phyloP scores from a whole-genome alignment of 2,329 filamentous ascomycete genomes.

The Tolypocladium inflatum region DNA sequence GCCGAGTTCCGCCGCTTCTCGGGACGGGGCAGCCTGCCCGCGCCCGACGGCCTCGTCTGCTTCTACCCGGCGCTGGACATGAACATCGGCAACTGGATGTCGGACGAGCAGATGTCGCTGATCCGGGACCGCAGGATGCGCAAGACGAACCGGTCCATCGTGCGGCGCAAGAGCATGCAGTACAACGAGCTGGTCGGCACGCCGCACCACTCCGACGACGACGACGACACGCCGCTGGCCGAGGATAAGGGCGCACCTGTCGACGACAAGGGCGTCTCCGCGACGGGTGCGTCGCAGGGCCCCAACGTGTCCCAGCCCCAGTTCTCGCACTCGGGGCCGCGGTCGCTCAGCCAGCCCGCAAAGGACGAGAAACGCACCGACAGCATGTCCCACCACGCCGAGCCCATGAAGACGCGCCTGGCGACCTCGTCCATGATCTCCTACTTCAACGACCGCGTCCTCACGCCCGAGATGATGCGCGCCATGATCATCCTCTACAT shows the following conservation, averaged over 20 bases:
- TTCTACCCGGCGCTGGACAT: slow-evolving; percentile 89
- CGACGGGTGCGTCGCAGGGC: slow-evolving; percentile 11
- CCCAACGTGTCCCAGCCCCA: slow-evolving; percentile 31
- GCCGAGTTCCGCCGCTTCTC: slow-evolving; percentile 21
- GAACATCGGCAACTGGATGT: slow-evolving; percentile 99
- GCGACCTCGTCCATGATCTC: slow-evolving; percentile 97
- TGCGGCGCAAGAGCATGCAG: slow-evolving; percentile 79
- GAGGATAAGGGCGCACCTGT: too few relatives aligned
- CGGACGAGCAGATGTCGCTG: slow-evolving; percentile 90
- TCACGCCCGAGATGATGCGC: slow-evolving; percentile 97
- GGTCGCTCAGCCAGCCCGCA: slow-evolving; percentile 12
- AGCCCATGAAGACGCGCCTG: slow-evolving; percentile 69
- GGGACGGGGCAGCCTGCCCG: slow-evolving; percentile 47
- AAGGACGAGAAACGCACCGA: slow-evolving; percentile 8
- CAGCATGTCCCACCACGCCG: slow-evolving; percentile 39
- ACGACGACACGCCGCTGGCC: slow-evolving; percentile 38
- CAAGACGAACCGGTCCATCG: slow-evolving; percentile 67
- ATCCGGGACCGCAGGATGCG: slow-evolving; percentile 76
- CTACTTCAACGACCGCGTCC: slow-evolving; percentile 90
- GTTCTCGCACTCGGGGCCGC: slow-evolving; percentile 38
- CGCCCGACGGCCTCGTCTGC: slow-evolving; percentile 72
- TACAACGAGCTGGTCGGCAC: slow-evolving; percentile 79
- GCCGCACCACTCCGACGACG: slow-evolving; percentile 71
- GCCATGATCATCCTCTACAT: slow-evolving; percentile 99
- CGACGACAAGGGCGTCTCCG: slow-evolving; percentile 2